Evolutionary conservation across 1,284 basidiomycete genomes (phyloP).

Genomic region (Cryptococcus amylolentus): DNA sequence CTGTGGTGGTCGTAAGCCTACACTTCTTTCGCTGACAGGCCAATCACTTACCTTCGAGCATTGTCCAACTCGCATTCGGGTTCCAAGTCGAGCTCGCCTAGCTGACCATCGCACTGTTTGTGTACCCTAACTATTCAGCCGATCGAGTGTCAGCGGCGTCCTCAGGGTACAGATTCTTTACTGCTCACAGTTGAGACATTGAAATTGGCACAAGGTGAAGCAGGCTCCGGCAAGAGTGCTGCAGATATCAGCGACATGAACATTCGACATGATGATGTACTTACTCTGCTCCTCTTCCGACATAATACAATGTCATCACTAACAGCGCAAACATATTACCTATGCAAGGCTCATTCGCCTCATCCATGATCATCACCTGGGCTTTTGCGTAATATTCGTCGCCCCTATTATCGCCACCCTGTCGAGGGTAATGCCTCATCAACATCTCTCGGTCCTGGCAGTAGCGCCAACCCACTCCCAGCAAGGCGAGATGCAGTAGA

Average conservation of each 20-base stretch:
- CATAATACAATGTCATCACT: slow-evolving; percentile 15
- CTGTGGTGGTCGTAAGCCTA: neutral
- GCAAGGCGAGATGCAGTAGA: slow-evolving; percentile 16
- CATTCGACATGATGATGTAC: neutral
- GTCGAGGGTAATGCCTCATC: slow-evolving; percentile 15
- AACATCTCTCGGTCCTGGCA: slow-evolving; percentile 7
- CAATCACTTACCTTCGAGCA: slow-evolving; percentile 4
- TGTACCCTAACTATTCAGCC: slow-evolving; percentile 14
- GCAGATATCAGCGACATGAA: neutral
- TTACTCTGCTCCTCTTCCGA: slow-evolving; percentile 17
- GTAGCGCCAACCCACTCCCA: slow-evolving; percentile 24
- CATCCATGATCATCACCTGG: slow-evolving; percentile 13
- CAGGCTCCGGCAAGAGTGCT: slow-evolving; percentile 4
- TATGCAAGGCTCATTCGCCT: slow-evolving; percentile 12
- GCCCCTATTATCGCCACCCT: slow-evolving; percentile 6
- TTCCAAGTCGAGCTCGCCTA: slow-evolving; percentile 12
- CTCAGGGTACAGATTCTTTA: too few relatives aligned
- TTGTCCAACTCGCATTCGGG: slow-evolving; percentile 18
- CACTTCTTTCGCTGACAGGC: too few relatives aligned
- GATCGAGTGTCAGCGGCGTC: too few relatives aligned
- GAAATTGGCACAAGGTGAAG: slow-evolving; percentile 11
- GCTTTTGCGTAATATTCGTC: slow-evolving; percentile 15
- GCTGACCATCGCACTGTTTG: slow-evolving; percentile 19
- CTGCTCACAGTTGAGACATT: slow-evolving; percentile 8
- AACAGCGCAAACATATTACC: slow-evolving; percentile 18